Conservation (phyloP, 139 green algal species). For the Diplosphaera chodatii region DNA sequence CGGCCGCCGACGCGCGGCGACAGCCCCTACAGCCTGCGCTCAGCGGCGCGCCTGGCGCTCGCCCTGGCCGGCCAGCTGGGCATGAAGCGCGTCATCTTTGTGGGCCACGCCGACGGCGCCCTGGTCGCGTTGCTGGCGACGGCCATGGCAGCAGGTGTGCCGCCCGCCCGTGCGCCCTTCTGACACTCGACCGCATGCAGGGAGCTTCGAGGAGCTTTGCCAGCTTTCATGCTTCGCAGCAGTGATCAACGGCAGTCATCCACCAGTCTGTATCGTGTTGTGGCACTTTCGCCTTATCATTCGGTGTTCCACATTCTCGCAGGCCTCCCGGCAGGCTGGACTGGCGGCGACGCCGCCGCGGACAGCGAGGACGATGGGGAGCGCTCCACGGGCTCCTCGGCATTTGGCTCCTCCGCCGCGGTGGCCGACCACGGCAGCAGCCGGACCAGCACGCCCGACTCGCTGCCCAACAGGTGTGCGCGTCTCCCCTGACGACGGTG, state of each 20-base stretch:
- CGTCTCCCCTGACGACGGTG: too few relatives aligned
- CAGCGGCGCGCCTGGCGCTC: slow-evolving; percentile 51
- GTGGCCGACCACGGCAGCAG: neutral
- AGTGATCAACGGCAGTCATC: too few relatives aligned
- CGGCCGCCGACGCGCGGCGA: neutral
- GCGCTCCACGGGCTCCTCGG: neutral
- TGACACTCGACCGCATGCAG: too few relatives aligned
- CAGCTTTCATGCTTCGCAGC: too few relatives aligned
- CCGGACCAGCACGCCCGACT: neutral
- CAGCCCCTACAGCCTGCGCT: slow-evolving; percentile 45
- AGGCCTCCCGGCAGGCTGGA: too few relatives aligned
- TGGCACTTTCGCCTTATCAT: too few relatives aligned
- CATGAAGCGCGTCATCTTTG: slow-evolving; percentile 44
- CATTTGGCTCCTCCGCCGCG: neutral
- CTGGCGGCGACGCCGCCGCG: too few relatives aligned
- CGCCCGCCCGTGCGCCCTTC: too few relatives aligned
- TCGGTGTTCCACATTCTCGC: too few relatives aligned
- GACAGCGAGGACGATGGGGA: too few relatives aligned
- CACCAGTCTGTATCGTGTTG: too few relatives aligned
- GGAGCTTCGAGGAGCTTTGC: too few relatives aligned
- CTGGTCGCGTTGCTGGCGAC: slow-evolving; percentile 53
- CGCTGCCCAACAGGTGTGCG: neutral
- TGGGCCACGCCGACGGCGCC: slow-evolving; percentile 63
- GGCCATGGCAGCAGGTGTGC: slow-evolving; percentile 16
- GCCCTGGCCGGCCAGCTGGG: slow-evolving; percentile 37